Evolutionary conservation across 257 asterid species (phyloP), one percentile per base, ranked within the genome.

Genomic region (Lycium ferocissimum): DNA sequence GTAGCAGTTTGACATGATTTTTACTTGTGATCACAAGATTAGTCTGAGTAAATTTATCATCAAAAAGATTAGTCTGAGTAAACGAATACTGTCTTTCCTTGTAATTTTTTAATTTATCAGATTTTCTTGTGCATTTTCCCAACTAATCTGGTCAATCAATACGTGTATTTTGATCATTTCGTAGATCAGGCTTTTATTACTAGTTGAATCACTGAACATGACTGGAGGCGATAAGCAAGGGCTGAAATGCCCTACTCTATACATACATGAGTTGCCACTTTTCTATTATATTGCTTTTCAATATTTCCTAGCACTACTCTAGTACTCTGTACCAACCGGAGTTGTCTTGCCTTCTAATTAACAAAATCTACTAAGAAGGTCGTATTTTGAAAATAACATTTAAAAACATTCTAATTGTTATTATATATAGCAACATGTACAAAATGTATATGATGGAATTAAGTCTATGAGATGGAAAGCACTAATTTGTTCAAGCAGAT

Each of bases 241-340:
- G 26, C 14, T 14, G 11, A 1, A 15, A 7, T 72, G 56, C 33
- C 40, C 54, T 71, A 71, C 56, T 49, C 20, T 73, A 11, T 47
- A 6, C n/a, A 11, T 47, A 47, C 58, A n/a, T 45, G 58, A 45
- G 38, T 45, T 47, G 20, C 9, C 62, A 49, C 58, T 76, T 51
- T 47, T 26, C 33, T 26, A 26, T 26, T 26, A 26, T 26, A n/a
- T n/a, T n/a, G n/a, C n/a, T n/a, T n/a, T n/a, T n/a, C n/a, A n/a
- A n/a, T n/a, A n/a, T n/a, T 62, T 26, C 20, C 81, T 47, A 1
- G 63, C 63, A 76, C 81, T 76, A 26, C 81, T 76, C 45, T 49
- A 49, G 20, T 75, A 22, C 81, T 49, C 62, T 76, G 26, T 53
- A 13, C 26, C 10, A 13, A 51, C 63, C 22, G 12, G 63, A 14